Evolutionary conservation across 495 filamentous ascomycete genomes (phyloP), one percentile per base, ranked within the genome.

Genomic region (Daldinia grandis): DNA sequence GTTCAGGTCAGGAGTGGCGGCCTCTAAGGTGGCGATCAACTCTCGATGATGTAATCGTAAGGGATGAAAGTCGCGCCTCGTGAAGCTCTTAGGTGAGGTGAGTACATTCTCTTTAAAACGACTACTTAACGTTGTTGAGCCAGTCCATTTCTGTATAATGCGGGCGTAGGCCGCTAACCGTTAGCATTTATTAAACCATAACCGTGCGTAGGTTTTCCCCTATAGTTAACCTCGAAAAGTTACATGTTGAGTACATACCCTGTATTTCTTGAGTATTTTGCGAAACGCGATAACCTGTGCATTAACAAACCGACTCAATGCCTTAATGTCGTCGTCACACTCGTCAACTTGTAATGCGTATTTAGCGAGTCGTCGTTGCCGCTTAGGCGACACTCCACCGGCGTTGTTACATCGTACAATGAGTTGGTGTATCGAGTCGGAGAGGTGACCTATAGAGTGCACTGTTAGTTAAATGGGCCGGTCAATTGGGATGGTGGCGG

Each of bases 261-360:
- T 81, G 80, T 93, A 92, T 75, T 93, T 93, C 76, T 93, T 93
- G 61, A 92, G 79, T 5, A 93, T 86, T 78, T 93, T 93, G 65
- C 82, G 83, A 71, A 93, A 91, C 3, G 87, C 91, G 21, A 86
- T 82, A 10, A 86, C 79, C 75, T 93, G 91, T 17, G 88, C 87
- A 54, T 81, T 78, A 24, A 87, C 84, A 62, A 91, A 93, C 54
- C 89, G 85, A 30, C 84, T 81, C 12, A 93, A 77, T 2, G 81
- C 82, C 58, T 83, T 81, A 33, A 90, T 86, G 56, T 92, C 90
- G 57, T 90, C 84, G 35, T 87, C 87, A 63, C 86, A 89, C 69
- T 86, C 75, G 42, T 81, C 72, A 8, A 81, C 59, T 6, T 79
- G 75, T 7, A 78, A 42, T 38, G 80, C 83, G 72, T 83, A 89